Base-by-base conservation (phyloP, 805 yeast species). In the Wickerhamomyces canadensis region DNA sequence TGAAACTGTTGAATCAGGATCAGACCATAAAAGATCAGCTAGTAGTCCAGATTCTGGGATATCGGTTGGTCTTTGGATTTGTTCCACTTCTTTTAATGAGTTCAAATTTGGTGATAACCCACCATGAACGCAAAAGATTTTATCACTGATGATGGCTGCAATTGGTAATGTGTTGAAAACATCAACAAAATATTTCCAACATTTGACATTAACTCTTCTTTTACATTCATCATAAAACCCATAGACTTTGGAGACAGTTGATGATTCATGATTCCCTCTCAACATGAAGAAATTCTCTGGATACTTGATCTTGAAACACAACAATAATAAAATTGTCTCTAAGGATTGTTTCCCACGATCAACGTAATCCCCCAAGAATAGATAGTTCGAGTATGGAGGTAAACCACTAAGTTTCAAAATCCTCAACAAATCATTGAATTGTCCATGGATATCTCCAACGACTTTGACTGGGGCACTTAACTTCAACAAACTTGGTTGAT, bases 151-250 rank as follows among this genome's bases (percentile, higher is more conserved):
- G 24, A 87, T 80, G 3, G 97, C 97, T 2, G 98, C 95, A 38
- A 93, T 80, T 9, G 98, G 98, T 45, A 93, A 68, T 0, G 96
- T 84, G 58, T 93, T 93, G 68, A 93, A 93, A 1, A 96, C 88
- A 65, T 93, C 98, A 49, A 93, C 78, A 55, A 93, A 93, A 21
- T 77, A 64, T 58, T 89, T 88, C 98, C 98, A 93, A 1, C 89
- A 84, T 58, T 91, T 93, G 52, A 89, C 76, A 54, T 83, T 85
- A 52, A 95, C 78, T 43, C 98, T 72, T 53, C 98, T 76, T 60
- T 93, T 93, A 68, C 98, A 93, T 64, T 93, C 98, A 63, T 93
- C 98, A 58, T 88, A 93, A 56, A 93, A 93, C 2, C 98, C 98
- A 61, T 93, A 93, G 23, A 93, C 96, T 47, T 96, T 76, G 2